Evolutionary conservation across 78 protist genomes (phyloP), one percentile per base, ranked within the genome.

Genomic region (Dictyostelium capitatum): DNA sequence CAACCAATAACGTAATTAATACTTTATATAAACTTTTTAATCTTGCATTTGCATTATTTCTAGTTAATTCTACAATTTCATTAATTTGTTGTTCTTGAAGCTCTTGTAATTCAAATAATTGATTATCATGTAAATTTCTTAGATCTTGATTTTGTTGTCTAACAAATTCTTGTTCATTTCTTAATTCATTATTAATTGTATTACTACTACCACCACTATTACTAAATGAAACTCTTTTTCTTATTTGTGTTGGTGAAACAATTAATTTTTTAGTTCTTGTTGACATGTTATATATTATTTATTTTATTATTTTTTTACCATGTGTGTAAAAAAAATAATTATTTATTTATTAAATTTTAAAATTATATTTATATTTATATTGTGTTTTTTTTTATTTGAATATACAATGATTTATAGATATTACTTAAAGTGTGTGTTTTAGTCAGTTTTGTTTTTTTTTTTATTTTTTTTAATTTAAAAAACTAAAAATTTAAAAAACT

Each of bases 31-130:
- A 17, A 32, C 32, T 67, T 32, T 37, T 67, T 3, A 67, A 10
- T 14, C 75, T 43, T 4, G 20, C 15, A 6, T 67, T 67, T 67
- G 75, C 15, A 32, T 48, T 20, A 28, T 67, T 37, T 67, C 37
- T 67, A 15, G n/a, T 32, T 67, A 67, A 17, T 17, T 67, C 48
- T 32, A 30, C 75, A 67, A 67, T 67, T 32, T 67, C 75, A 67
- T 67, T 67, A 1, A 67, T 32, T 67, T 67, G 75, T 67, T 67
- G 75, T 67, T 67, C 75, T 67, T 67, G 50, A 6, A 67, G 75
- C 30, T 67, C 75, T 67, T 67, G 50, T 25, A 67, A 32, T 67
- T 67, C 75, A 32, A 30, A 67, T 67, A 67, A 15, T 67, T 67
- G 75, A 28, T 67, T 37, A 20, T 67, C 75, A 11, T 32, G 43